Evolutionary conservation across 176 grass and related monocot species (phyloP).

Genomic region (Phragmites australis): DNA sequence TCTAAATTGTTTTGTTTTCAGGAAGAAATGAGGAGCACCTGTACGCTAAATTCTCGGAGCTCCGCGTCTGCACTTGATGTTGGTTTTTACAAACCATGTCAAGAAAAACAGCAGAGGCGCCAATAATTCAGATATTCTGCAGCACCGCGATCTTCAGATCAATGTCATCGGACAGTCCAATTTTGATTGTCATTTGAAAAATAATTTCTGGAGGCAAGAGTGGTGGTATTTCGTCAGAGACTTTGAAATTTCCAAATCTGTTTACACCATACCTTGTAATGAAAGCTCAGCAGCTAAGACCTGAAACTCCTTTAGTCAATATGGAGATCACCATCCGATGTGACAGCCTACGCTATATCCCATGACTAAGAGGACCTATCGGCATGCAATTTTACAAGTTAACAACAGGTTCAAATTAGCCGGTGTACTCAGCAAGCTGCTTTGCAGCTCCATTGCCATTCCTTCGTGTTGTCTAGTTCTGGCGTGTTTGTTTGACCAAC

Average conservation of each 20-base stretch:
- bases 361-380: not conserved
- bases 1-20: not conserved
- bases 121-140: not conserved
- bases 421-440: not conserved
- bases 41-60: not conserved
- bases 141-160: not conserved
- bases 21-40: not conserved
- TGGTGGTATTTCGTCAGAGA: not conserved
- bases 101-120: not conserved
- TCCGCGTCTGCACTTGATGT: not conserved
- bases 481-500: conserved; percentile 23
- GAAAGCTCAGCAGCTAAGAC: not conserved
- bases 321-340: conserved; percentile 13
- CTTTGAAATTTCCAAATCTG: not conserved
- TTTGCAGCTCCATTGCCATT: not conserved
- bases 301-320: conserved; percentile 16
- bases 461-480: not conserved
- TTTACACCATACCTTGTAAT: not conserved
- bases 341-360: conserved; percentile 18
- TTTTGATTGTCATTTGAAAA: not conserved
- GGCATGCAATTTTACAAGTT: not conserved
- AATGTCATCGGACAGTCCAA: not conserved
- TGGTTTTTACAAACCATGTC: not conserved
- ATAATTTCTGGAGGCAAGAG: not conserved
- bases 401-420: not conserved